These are phyloP conservation scores for Astrothelium macrocarpum DNA, from an alignment of 495 filamentous ascomycete genomes.

Conservation along the genomic window DNA sequence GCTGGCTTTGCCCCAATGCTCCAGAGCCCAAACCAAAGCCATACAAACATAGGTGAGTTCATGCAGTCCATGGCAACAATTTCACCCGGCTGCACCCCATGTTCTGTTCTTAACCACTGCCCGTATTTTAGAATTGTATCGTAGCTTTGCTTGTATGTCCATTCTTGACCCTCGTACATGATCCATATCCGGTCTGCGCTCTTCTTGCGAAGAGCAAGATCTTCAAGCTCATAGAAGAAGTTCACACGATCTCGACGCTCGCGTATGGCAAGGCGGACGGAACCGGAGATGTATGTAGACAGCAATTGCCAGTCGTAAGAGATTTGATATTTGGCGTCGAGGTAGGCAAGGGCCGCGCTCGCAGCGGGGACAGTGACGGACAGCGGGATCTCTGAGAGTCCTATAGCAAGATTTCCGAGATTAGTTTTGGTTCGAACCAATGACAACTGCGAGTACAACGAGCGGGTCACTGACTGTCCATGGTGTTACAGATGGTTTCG, in stretches of 20 bases:
- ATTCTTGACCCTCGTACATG: slow-evolving; percentile 62
- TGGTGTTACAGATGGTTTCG: neutral
- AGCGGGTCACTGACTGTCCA: neutral
- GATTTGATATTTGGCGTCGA: slow-evolving; percentile 64
- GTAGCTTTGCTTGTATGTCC: slow-evolving; percentile 78
- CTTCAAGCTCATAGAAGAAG: slow-evolving; percentile 72
- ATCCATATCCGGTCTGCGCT: slow-evolving; percentile 53
- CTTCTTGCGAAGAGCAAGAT: slow-evolving; percentile 48
- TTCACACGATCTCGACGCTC: slow-evolving; percentile 51
- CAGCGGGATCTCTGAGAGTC: slow-evolving; percentile 6
- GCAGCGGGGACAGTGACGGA: slow-evolving; percentile 52
- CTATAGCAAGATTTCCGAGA: neutral
- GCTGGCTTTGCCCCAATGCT: slow-evolving; percentile 82
- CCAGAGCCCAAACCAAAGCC: slow-evolving; percentile 81
- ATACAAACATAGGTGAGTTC: slow-evolving; percentile 75
- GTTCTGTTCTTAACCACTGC: slow-evolving; percentile 65
- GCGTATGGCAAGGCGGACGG: slow-evolving; percentile 36
- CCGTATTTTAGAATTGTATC: slow-evolving; percentile 66
- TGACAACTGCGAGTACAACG: neutral
- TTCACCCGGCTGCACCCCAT: slow-evolving; percentile 61
- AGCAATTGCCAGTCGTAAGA: slow-evolving; percentile 56
- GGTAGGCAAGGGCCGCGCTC: slow-evolving; percentile 59
- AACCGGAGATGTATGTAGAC: slow-evolving; percentile 35
- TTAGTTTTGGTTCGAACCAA: neutral
- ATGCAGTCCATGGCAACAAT: slow-evolving; percentile 84